A percentile compares a stretch with the other conserved stretches of the same genome.
Evolutionary conservation across 108 stramenopile species (phyloP).

Genomic region (Aurantiochytrium sp.): DNA sequence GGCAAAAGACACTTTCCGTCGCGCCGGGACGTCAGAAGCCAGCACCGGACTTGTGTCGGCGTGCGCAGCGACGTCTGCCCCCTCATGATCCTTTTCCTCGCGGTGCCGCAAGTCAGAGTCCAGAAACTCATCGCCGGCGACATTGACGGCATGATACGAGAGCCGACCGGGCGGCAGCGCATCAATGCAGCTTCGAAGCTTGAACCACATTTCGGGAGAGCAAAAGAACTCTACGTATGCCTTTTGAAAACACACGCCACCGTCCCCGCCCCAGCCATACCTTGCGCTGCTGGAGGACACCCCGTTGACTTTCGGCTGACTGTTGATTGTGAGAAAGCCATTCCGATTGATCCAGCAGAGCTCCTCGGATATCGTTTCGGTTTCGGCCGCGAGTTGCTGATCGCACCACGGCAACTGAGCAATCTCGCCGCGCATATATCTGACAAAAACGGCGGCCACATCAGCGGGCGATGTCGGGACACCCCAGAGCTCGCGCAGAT

Average conservation of each 20-base stretch:
- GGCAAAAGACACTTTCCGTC: neutral
- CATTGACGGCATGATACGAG: constrained; percentile 29
- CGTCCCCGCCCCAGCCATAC: constrained; percentile 34
- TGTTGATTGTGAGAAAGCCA: constrained; percentile 39
- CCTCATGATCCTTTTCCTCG: neutral
- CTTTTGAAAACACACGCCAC: constrained; percentile 34
- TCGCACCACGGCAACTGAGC: constrained; percentile 34
- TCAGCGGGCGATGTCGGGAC: neutral
- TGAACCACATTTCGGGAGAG: constrained; percentile 15
- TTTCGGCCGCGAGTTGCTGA: constrained; percentile 13
- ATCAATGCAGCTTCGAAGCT: neutral
- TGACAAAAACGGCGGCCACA: constrained; percentile 22
- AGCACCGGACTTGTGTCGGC: too few relatives aligned
- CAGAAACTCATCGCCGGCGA: constrained; percentile 14
- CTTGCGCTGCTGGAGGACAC: neutral
- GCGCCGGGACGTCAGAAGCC: neutral
- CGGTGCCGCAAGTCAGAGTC: neutral
- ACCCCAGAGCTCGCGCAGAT: constrained; percentile 19
- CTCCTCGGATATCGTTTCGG: neutral
- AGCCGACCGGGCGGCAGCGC: neutral
- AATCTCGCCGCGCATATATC: constrained; percentile 25
- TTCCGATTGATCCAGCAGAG: constrained; percentile 22
- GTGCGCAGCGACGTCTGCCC: neutral
- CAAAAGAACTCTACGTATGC: constrained; percentile 37
- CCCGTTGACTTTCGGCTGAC: constrained; percentile 35